Evolutionary conservation across 2,329 filamentous ascomycete genomes (phyloP).

Genomic region (Pleomassaria siparia): DNA sequence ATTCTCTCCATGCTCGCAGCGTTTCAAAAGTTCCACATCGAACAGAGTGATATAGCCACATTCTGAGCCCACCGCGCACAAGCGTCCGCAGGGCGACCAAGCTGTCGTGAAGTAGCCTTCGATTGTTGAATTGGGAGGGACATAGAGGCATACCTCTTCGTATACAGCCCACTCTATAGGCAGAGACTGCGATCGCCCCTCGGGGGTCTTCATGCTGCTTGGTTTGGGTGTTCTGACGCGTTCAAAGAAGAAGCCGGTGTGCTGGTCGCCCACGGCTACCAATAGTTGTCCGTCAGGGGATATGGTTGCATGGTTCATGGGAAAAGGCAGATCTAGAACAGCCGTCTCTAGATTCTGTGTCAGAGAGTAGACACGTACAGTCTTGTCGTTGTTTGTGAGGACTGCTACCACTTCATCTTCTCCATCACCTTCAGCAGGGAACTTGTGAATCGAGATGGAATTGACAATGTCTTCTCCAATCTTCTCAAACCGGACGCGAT

Average conservation of each 20-base stretch:
- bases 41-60: conserved; percentile 79
- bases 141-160: conserved; percentile 46
- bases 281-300: conserved; percentile 83
- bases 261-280: conserved; percentile 83
- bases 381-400: conserved; percentile 88
- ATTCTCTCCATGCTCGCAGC: conserved; percentile 52
- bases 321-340: conserved; percentile 73
- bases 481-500: conserved; percentile 55
- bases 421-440: conserved; percentile 42
- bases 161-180: conserved; percentile 45
- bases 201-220: conserved; percentile 23
- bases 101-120: conserved; percentile 73
- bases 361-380: conserved; percentile 80
- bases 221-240: conserved; percentile 46
- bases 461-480: conserved; percentile 67
- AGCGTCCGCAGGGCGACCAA: conserved; percentile 70
- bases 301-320: conserved; percentile 91
- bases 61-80: conserved; percentile 77
- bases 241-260: conserved; percentile 80
- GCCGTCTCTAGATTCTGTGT: conserved; percentile 68
- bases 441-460: conserved; percentile 64
- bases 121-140: conserved; percentile 38
- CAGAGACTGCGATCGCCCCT: conserved; percentile 20
- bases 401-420: conserved; percentile 68
- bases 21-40: conserved; percentile 54